phyloP scores from a whole-genome alignment of 768 basidiomycete species.

The Serendipita indica region DNA sequence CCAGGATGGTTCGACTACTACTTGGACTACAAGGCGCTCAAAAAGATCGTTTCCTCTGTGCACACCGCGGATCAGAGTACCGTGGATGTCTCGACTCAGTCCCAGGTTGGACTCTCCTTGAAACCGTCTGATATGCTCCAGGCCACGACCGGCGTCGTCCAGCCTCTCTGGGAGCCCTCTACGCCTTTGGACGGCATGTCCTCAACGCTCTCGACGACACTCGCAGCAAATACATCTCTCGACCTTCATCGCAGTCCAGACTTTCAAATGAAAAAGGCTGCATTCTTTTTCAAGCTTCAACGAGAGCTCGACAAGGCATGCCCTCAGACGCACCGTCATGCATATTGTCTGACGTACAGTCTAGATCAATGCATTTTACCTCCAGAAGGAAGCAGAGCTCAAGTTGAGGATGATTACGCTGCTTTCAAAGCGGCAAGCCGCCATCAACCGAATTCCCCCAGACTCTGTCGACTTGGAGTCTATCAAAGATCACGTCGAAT shows the following conservation, averaged over 20 bases:
- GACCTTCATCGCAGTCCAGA: conserved; percentile 66
- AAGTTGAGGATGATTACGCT: conserved; percentile 84
- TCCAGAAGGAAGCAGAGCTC: conserved; percentile 92
- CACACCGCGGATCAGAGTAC: conserved; percentile 9
- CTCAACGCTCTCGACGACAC: conserved; percentile 25
- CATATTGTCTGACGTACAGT: conserved; percentile 4
- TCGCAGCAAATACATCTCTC: conserved; percentile 46
- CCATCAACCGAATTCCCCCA: conserved; percentile 57
- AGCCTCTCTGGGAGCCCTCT: conserved; percentile 14
- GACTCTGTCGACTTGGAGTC: conserved; percentile 46
- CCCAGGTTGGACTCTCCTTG: not conserved
- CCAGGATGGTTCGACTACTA: conserved; percentile 95
- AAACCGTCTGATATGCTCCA: not conserved
- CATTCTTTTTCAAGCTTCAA: conserved; percentile 98
- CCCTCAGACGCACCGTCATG: conserved; percentile 8
- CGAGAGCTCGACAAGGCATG: conserved; percentile 88
- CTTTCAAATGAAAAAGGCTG: conserved; percentile 89
- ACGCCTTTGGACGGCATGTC: conserved; percentile 9
- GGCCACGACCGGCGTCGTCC: not conserved
- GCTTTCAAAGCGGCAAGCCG: conserved; percentile 81
- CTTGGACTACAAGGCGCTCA: conserved; percentile 95
- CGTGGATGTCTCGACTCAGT: not conserved
- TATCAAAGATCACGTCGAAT: conserved; percentile 52
- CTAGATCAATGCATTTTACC: conserved; percentile 95
- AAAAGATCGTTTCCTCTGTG: conserved; percentile 95